Percentiles rank a stretch among this genome's conserved stretches.
Evolutionary conservation across 2,329 filamentous ascomycete species (phyloP).

Genomic region (Fusarium irregulare): DNA sequence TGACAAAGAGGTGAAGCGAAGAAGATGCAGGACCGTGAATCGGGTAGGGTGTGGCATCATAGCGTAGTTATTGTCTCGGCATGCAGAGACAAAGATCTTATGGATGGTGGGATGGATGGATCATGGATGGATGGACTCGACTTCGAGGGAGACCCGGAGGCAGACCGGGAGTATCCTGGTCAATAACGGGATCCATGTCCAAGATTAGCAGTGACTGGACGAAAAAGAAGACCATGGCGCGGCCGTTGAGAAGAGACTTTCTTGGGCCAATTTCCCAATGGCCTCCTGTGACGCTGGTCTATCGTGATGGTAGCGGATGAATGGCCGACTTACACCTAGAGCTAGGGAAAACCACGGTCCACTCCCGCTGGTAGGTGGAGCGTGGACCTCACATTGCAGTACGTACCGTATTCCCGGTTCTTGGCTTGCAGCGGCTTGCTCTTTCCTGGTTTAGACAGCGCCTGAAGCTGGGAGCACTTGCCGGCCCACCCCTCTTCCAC

Average conservation of each 20-base stretch:
- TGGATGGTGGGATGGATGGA: slow-evolving; percentile 28
- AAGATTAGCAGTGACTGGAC: slow-evolving; percentile 40
- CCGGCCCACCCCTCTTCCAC: slow-evolving; percentile 10
- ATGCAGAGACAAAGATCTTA: slow-evolving; percentile 40
- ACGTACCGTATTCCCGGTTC: slow-evolving; percentile 25
- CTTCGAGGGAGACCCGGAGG: slow-evolving; percentile 39
- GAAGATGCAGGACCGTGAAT: slow-evolving; percentile 14
- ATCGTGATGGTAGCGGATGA: slow-evolving; percentile 31
- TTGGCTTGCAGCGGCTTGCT: slow-evolving; percentile 25
- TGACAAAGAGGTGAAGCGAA: slow-evolving; percentile 13
- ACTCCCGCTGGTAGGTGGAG: background rate
- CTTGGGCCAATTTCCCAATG: slow-evolving; percentile 42
- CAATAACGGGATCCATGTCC: slow-evolving; percentile 7
- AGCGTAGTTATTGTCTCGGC: slow-evolving; percentile 27
- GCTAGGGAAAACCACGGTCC: slow-evolving; percentile 29
- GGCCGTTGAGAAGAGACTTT: slow-evolving; percentile 35
- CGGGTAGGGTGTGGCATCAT: slow-evolving; percentile 33
- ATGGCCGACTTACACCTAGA: slow-evolving; percentile 41
- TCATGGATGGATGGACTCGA: slow-evolving; percentile 9
- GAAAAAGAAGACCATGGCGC: slow-evolving; percentile 38
- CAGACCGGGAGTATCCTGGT: slow-evolving; percentile 37
- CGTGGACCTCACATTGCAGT: slow-evolving; percentile 18
- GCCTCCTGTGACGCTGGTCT: slow-evolving; percentile 45
- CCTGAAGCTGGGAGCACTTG: slow-evolving; percentile 16
- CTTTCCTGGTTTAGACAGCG: slow-evolving; percentile 28